Base-by-base conservation (phyloP, 805 yeast genomes). In the Lipomyces chichibuensis region DNA sequence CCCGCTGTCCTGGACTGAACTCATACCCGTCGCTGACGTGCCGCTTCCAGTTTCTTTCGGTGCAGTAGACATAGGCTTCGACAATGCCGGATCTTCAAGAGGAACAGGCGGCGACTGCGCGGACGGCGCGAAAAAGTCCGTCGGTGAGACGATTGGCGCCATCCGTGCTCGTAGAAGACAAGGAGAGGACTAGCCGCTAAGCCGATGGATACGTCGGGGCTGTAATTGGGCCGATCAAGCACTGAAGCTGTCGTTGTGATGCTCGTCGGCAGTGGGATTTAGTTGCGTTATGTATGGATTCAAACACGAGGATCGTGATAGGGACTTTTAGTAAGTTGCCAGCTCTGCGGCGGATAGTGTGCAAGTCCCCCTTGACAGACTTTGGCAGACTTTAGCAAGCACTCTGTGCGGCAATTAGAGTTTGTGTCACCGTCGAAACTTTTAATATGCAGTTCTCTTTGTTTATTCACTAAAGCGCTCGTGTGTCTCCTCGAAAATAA, bases 121-220 rank as follows among this genome's bases (percentile, higher is more conserved):
- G 43, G 59, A 55, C 59, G 43, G 39, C 25, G 59, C 43, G n/a
- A 32, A n/a, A n/a, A 52, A 8, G 37, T 55, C 59, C 43, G 13
- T 6, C n/a, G 23, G 25, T 9, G 43, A n/a, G 33, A 55, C 39
- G 2, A 33, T 27, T 5, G 37, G 37, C 37, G 59, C 59, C 59
- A 27, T 27, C 55, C 55, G 32, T 52, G 9, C 55, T 20, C 27
- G 53, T 7, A 17, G 2, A 13, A n/a, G 20, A 23, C 20, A 14
- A 43, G 23, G 20, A 8, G 49, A 14, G 49, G 20, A 17, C 9
- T 43, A 43, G 49, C 7, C 5, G 20, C 20, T 43, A 23, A 14
- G 49, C 49, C 49, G 49, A n/a, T 43, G 20, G 4, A 13, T 7
- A 43, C 5, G 49, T 14, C 8, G n/a, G 49, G 23, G n/a, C 20